Evolutionary conservation across 441 rosid genomes (phyloP).

Genomic region (Corymbia calophylla): DNA sequence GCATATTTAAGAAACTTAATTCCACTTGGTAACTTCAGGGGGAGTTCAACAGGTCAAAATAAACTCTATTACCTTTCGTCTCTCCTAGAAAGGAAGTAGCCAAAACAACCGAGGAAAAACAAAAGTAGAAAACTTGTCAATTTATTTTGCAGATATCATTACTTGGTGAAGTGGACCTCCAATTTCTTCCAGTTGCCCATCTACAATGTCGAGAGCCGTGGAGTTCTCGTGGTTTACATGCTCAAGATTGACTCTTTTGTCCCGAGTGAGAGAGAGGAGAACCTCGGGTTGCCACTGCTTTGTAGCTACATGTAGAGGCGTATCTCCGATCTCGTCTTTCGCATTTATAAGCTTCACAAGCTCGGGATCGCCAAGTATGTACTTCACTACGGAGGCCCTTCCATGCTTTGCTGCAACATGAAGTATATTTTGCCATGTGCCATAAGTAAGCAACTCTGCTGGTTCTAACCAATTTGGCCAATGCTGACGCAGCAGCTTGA

Average conservation of each 20-base stretch:
- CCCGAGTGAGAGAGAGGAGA: background rate
- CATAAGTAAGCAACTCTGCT: background rate
- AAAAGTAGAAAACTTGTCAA: background rate
- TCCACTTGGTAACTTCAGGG: background rate
- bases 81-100: background rate
- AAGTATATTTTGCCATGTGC: background rate
- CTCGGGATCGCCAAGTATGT: background rate
- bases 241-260: background rate
- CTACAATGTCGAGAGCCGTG: background rate
- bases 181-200: fast-evolving
- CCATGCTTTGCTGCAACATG: background rate
- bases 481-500: background rate
- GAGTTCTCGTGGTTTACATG: background rate
- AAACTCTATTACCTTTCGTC: background rate
- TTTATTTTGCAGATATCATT: background rate
- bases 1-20: background rate
- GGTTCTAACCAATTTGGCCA: background rate
- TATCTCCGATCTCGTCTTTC: background rate
- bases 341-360: background rate
- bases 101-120: background rate
- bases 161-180: background rate
- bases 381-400: background rate
- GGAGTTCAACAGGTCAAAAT: background rate
- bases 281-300: background rate
- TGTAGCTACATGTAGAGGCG: background rate